A percentile compares a stretch with the other conserved stretches of the same genome.
These are phyloP conservation scores for Sclerotinia glacialis DNA, from an alignment of 2,329 filamentous ascomycete species.

Conservation along the genomic window DNA sequence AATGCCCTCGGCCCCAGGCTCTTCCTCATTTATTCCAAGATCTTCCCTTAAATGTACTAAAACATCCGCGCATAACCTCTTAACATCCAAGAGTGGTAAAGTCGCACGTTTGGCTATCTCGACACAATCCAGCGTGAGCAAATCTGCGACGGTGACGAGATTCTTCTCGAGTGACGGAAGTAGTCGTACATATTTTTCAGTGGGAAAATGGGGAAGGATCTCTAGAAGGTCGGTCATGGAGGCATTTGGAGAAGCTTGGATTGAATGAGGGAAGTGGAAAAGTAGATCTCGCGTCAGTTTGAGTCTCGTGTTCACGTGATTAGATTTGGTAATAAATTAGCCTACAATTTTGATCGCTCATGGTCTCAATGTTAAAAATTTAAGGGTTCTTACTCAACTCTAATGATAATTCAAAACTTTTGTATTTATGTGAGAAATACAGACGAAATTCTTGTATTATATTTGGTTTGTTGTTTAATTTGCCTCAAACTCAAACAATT, in stretches of 20 bases:
- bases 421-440: neutral
- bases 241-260: conserved; percentile 29
- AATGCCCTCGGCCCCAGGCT: conserved; percentile 15
- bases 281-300: neutral
- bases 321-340: accelerated
- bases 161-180: conserved; percentile 77
- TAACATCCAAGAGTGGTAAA: conserved; percentile 76
- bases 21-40: conserved; percentile 30
- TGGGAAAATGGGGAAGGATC: conserved; percentile 77
- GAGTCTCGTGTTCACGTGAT: neutral
- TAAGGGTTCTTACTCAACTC: neutral
- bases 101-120: conserved; percentile 85
- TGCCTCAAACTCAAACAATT: neutral
- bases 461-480: neutral
- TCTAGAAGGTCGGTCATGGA: conserved; percentile 82
- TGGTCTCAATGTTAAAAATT: neutral
- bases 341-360: too few species aligned
- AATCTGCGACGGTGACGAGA: conserved; percentile 73
- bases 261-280: neutral
- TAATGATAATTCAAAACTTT: neutral
- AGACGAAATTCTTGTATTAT: neutral
- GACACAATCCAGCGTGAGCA: conserved; percentile 77
- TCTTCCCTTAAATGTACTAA: conserved; percentile 65
- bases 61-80: conserved; percentile 66
- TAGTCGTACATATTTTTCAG: conserved; percentile 68